Base-by-base conservation (phyloP, 768 basidiomycete genomes). In the Kwoniella dendrophila region DNA sequence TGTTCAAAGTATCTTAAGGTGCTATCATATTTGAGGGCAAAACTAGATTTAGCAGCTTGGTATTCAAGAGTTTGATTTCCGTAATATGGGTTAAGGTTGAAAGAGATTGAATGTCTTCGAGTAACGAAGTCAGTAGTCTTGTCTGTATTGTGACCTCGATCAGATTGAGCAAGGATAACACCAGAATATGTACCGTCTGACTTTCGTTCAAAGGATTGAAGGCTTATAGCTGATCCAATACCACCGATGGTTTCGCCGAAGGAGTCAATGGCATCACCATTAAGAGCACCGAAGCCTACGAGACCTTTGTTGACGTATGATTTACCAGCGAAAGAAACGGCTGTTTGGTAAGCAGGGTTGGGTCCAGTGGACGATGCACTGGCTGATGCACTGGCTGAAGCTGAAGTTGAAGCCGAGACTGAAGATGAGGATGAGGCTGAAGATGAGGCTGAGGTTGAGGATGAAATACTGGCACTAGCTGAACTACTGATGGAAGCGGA, bases 91-190 rank as follows among this genome's bases (percentile, higher is more conserved):
- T 78, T 81, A 20, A 88, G 75, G 0, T 82, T 78, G 72, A 89
- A 87, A 52, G 83, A 80, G 62, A 88, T 80, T 47, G 83, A 80
- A 57, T 87, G 86, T n/a, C 83, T 84, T n/a, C 88, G 83, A 2
- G 82, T 81, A 70, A 86, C 85, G 66, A 85, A 88, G 74, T 88
- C 83, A 43, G 86, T 80, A 0, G 86, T 85, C 0, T 73, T 80
- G 24, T 83, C 82, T 3, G 85, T 86, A 52, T 54, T 47, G 45
- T 68, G 58, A 7, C 85, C 85, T n/a, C 85, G 80, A 67, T 87
- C 86, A 10, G 85, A 85, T 60, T 85, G 85, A 0, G 82, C 82
- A n/a, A 84, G 67, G 29, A 86, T 70, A 1, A 83, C 84, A 10
- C 86, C 86, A 2, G 78, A 75, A 69, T 81, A 86, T 1, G 74